Evolutionary conservation across 352 stramenopile genomes (phyloP), one percentile per base, ranked within the genome.

Genomic region (Phytophthora syringae): DNA sequence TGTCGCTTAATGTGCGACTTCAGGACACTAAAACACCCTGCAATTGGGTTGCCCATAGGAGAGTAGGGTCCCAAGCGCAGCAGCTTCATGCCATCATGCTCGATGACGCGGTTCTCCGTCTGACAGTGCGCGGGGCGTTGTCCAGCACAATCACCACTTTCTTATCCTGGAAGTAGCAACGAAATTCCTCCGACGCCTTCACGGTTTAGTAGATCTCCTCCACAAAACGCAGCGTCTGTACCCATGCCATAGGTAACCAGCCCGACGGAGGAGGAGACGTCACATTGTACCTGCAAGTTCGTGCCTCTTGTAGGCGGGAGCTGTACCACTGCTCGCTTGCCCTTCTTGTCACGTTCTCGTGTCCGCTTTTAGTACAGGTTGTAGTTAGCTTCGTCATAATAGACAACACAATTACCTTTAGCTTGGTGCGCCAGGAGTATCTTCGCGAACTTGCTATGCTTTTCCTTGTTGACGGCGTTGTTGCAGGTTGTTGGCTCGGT

Each of bases 11-110:
- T 61, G 18, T 16, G 5, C 4, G 53, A 10, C 21, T 61, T 52
- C 18, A 52, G 5, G 2, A 61, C 53, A 15, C 40, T 47, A 10
- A 61, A 52, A 11, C n/a, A 54, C 4, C 37, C 36, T 22, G 58
- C 57, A 32, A 65, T 64, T 1, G 52, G 47, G 22, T 69, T 64
- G n/a, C 52, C 54, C 44, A 62, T 59, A 3, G 60, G 34, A 16
- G 20, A 47, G 27, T 62, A 69, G 2, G 47, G 42, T 0, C 28
- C 61, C 13, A 64, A 7, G 3, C 47, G 37, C 21, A 64, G 32
- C 25, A 56, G n/a, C 20, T 59, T 21, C 24, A 60, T 34, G 13
- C 60, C 52, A 1, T 52, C 36, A 7, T 48, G 45, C 52, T 47
- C 13, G 2, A 18, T 18, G 0, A 59, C 54, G 4, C 42, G 45